Evolutionary conservation across 176 grass and related monocot genomes (phyloP), one percentile per base, ranked within the genome.

Genomic region (Musa troglodytarum): DNA sequence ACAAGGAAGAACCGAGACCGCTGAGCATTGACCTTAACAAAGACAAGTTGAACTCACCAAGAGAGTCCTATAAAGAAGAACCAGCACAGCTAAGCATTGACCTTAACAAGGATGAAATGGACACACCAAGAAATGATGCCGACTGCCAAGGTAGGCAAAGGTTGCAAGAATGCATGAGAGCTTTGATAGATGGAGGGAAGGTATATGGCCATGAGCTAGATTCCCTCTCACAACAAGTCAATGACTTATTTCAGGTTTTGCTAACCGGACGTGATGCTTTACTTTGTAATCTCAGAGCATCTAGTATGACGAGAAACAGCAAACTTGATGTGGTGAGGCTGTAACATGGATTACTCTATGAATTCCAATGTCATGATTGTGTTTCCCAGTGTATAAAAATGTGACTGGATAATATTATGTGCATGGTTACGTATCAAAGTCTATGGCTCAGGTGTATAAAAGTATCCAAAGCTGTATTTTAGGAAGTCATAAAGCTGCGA

Each of bases 221-320:
- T 71, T 80, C 72, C 0, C 11, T 94, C 52, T 89, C 88, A 0
- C 91, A 91, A 64, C 78, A 67, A 57, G 90, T 94, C 16, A 83
- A 80, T 28, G 80, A 91, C 54, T 89, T 99, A 65, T 99, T 99
- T 77, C 86, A 89, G 63, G 75, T 84, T 1, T 84, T 99, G 63
- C 74, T 99, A 65, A 85, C 76, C 5, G 90, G 90, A 26, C 90
- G 90, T 65, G 95, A 99, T 67, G 88, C 88, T 15, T 83, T 94
- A 53, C 90, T 99, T 9, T 92, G 84, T 82, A 94, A 99, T 78
- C 86, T 99, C 10, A 70, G 68, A n/a, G 17, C 49, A 70, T 70
- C 68, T 20, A 50, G 11, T 1, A 2, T 20, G 10, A 11, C 17
- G 4, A 70, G 21, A 51, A 49, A 70, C 10, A 34, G 6, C 43